Evolutionary conservation across 2,329 filamentous ascomycete genomes (phyloP), one percentile per base, ranked within the genome.

Genomic region (Apiospora arundinis): DNA sequence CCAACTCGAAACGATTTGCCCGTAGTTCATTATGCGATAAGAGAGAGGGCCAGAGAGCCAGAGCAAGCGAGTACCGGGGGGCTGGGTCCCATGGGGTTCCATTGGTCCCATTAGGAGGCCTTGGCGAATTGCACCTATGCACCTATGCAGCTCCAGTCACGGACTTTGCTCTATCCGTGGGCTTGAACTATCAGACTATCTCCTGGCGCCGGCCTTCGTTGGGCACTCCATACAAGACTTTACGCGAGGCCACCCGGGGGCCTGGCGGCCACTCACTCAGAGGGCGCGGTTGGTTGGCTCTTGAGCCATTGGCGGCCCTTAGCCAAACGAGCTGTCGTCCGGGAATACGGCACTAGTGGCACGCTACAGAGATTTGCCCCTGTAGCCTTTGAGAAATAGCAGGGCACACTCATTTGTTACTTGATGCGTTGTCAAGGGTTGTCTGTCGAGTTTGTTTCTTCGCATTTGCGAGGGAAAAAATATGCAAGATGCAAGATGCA

Each of bases 311-410:
- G 49, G 49, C 49, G 25, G 25, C 25, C 25, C 2, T 40, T 63
- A 63, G 56, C 56, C 32, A 63, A 40, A 63, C 18, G 56, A 63
- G 56, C 56, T 28, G 56, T 40, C 56, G 56, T 40, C 56, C 56
- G 56, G 18, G 56, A 40, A 11, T 21, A 40, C 8, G 56, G 18
- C 56, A 21, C 56, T 63, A 63, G 56, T n/a, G 32, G 2, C 3
- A 63, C 8, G 9, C 56, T 32, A 40, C 32, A 9, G 32, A 63
- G 18, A n/a, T 40, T n/a, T 18, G 25, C 49, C 49, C 49, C 49
- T 56, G 49, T 56, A 18, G 21, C 52, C 11, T 60, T 60, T 37
- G 7, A 8, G 9, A n/a, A 14, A 21, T 9, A 12, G 40, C 8
- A 40, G 37, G 37, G 56, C 56, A 40, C 32, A 14, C 32, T 18